Conservation (phyloP, 768 basidiomycete species). For the Tulasnella calospora region DNA sequence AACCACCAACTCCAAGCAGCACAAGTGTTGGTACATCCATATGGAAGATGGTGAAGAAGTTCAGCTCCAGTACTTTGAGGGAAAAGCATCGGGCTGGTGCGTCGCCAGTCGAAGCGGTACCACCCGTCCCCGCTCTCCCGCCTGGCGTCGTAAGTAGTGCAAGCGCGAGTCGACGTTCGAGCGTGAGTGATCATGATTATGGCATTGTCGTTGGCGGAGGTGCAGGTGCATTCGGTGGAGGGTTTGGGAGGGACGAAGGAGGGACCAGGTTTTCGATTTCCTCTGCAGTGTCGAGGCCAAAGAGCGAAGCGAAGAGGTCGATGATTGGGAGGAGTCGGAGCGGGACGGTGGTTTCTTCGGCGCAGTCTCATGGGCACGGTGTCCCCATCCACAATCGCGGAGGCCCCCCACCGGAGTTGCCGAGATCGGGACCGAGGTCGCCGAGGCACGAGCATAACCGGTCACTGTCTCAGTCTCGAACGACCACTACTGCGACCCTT, state of each 20-base stretch:
- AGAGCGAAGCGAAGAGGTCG: neutral
- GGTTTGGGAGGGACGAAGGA: neutral
- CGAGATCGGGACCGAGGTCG: neutral
- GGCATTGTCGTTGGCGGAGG: neutral
- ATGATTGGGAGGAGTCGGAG: slow-evolving; percentile 12
- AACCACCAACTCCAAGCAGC: neutral
- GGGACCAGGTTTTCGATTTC: neutral
- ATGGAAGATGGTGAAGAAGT: slow-evolving; percentile 24
- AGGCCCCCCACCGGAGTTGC: neutral
- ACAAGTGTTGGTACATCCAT: slow-evolving; percentile 7
- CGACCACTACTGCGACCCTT: neutral
- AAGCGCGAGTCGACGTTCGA: neutral
- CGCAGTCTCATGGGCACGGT: neutral
- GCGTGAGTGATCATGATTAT: slow-evolving; percentile 7
- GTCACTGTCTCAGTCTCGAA: slow-evolving; percentile 21
- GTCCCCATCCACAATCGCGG: neutral
- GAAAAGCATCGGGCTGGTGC: slow-evolving; percentile 1
- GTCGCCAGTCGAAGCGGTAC: neutral
- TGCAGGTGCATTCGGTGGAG: slow-evolving; percentile 2
- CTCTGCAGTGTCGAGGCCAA: neutral
- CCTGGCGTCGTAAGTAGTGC: neutral
- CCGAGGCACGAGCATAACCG: neutral
- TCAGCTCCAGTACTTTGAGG: slow-evolving; percentile 24
- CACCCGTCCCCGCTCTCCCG: slow-evolving; percentile 21
- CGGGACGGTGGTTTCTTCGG: slow-evolving; percentile 19